Base-by-base conservation (phyloP, 768 basidiomycete species). In the Holtermanniella nyarrowii region DNA sequence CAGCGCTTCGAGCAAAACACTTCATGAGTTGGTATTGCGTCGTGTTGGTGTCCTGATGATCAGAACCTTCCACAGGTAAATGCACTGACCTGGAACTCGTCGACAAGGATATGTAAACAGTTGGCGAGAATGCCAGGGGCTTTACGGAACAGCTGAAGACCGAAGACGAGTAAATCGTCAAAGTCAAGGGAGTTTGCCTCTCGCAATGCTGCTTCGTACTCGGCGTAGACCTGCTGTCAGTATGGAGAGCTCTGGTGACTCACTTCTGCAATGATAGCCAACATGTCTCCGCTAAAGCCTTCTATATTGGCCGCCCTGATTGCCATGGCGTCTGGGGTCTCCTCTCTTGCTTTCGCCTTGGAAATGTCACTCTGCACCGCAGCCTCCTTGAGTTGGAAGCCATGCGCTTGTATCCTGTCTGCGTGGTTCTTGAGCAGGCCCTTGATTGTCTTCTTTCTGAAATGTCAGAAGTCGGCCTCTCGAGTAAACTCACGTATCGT, bases 1-100 rank as follows among this genome's bases (percentile, higher is more conserved):
- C 71, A 26, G 73, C 71, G 3, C 70, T 61, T 12, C 74, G 61
- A 0, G 82, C 84, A 47, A 91, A 79, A 3, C 76, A 73, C 54
- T 74, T 76, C 82, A 89, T 84, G 21, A 90, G 78, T 52, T 83
- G 77, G 67, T 88, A 90, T 66, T 90, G 88, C 18, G 81, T 80
- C 3, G 74, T 77, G 58, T 88, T 89, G 0, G 86, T 88, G 68
- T 90, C 87, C 71, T 88, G 80, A 37, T 50, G 48, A 49, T 31
- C 42, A 26, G 18, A 4, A n/a, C 31, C 42, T 42, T 24, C 27
- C 24, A 23, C 14, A 20, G 11, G 2, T 1, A 42, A 45, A 5
- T 21, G 47, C 42, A 27, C 53, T 48, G 5, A 75, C 84, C 61
- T 71, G 86, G 79, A 88, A 88, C 72, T 88, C 85, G 64, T 86